phyloP scores from a whole-genome alignment of 1,284 basidiomycete species.

The Testicularia cyperi region DNA sequence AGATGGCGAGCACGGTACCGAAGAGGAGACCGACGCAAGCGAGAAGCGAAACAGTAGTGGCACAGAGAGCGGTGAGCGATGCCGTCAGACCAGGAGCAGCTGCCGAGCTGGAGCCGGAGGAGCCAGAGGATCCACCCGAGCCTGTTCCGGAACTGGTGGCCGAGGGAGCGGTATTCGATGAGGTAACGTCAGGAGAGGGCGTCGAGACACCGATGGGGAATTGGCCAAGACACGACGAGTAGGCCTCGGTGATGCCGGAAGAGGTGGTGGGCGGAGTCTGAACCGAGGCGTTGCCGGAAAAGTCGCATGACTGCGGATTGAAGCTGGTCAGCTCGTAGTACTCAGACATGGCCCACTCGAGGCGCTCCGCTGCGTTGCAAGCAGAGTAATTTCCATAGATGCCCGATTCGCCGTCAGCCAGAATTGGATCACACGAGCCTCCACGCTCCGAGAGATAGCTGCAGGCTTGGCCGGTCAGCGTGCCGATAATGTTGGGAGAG shows the following conservation, averaged over 20 bases:
- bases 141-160: background rate
- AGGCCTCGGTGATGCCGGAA: constrained; percentile 67
- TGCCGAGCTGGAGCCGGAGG: too few species aligned
- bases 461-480: constrained; percentile 72
- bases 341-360: constrained; percentile 72
- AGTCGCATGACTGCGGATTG: constrained; percentile 69
- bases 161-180: background rate
- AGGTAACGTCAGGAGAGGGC: constrained; percentile 4
- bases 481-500: constrained; percentile 71
- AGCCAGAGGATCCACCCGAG: too few species aligned
- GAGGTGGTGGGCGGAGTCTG: constrained; percentile 67
- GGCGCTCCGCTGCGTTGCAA: constrained; percentile 71
- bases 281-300: constrained; percentile 78
- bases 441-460: constrained; percentile 67
- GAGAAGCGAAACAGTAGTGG: too few species aligned
- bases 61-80: too few species aligned
- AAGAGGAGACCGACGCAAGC: too few species aligned
- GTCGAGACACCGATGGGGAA: constrained; percentile 64
- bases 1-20: too few species aligned
- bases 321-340: constrained; percentile 73
- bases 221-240: constrained; percentile 70
- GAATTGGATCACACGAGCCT: constrained; percentile 69
- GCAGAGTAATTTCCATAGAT: constrained; percentile 73
- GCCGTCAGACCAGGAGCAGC: too few species aligned
- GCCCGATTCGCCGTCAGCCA: constrained; percentile 73